Conservation (phyloP, 2,329 filamentous ascomycete genomes). For the Coccinonectria pachysandricola region DNA sequence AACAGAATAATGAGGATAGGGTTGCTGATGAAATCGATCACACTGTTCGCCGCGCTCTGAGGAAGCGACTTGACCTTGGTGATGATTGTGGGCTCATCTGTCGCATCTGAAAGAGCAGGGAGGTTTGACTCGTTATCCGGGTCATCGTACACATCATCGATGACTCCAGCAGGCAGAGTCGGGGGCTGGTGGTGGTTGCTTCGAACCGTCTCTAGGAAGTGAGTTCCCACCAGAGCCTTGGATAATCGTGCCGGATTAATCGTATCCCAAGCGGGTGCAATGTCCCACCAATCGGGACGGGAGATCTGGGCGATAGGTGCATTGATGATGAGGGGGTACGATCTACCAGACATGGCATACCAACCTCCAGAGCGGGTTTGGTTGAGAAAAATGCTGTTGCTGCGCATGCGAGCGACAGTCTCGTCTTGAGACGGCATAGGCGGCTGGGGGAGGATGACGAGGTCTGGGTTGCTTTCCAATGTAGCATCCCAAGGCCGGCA, state of each 20-base stretch:
- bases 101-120: slow-evolving; percentile 16
- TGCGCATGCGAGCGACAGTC: slow-evolving; percentile 40
- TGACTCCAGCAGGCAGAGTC: slow-evolving; percentile 26
- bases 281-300: slow-evolving; percentile 38
- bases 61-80: slow-evolving; percentile 41
- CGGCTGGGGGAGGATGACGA: slow-evolving; percentile 82
- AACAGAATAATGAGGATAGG: slow-evolving; percentile 40
- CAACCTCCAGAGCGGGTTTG: slow-evolving; percentile 78
- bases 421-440: slow-evolving; percentile 47
- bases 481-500: slow-evolving; percentile 60
- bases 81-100: slow-evolving; percentile 33
- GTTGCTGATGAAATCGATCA: slow-evolving; percentile 46
- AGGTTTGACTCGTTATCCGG: slow-evolving; percentile 24
- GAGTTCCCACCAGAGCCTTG: slow-evolving; percentile 60
- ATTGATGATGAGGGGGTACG: slow-evolving; percentile 77
- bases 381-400: slow-evolving; percentile 71
- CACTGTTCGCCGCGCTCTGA: slow-evolving; percentile 36
- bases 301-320: slow-evolving; percentile 39
- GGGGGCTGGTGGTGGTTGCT: slow-evolving; percentile 25
- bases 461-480: slow-evolving; percentile 55
- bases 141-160: slow-evolving; percentile 20
- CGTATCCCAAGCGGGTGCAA: slow-evolving; percentile 28
- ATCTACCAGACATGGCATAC: slow-evolving; percentile 83
- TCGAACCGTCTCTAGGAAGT: slow-evolving; percentile 42
- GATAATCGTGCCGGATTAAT: slow-evolving; percentile 38